These are phyloP conservation scores for Cyclostephanos invisitatus DNA, from an alignment of 108 stramenopile genomes.

Conservation along the genomic window DNA sequence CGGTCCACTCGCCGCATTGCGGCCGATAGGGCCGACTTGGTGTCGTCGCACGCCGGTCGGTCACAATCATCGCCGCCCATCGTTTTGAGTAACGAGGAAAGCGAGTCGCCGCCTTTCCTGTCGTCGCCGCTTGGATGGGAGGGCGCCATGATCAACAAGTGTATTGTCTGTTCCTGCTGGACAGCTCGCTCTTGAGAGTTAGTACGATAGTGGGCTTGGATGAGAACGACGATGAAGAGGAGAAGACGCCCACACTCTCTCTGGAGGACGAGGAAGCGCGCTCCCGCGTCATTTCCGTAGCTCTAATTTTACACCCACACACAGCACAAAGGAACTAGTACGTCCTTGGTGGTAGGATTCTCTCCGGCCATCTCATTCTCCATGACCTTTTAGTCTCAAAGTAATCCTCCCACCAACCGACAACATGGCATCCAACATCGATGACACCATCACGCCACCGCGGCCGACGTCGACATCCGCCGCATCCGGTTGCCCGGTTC, in stretches of 20 bases:
- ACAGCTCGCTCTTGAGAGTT: too few relatives aligned
- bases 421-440: neutral
- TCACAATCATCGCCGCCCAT: constrained; percentile 73
- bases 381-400: too few relatives aligned
- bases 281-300: too few relatives aligned
- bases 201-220: too few relatives aligned
- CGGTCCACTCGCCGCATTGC: constrained; percentile 51
- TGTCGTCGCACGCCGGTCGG: constrained; percentile 86
- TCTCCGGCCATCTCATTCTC: too few relatives aligned
- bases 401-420: too few relatives aligned
- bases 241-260: too few relatives aligned
- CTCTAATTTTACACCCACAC: too few relatives aligned
- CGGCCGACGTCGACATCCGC: neutral
- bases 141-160: constrained; percentile 12
- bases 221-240: too few relatives aligned
- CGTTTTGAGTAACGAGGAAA: constrained; percentile 38
- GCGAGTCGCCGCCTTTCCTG: constrained; percentile 8
- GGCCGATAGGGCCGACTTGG: constrained; percentile 52
- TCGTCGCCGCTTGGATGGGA: constrained; percentile 22
- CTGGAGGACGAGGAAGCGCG: neutral
- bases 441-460: constrained; percentile 3
- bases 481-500: constrained; percentile 41
- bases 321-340: too few relatives aligned
- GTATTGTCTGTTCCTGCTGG: too few relatives aligned
- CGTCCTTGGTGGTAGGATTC: too few relatives aligned